Evolutionary conservation across 768 basidiomycete genomes (phyloP), one percentile per base, ranked within the genome.

Genomic region (Tephrocybe sp.): DNA sequence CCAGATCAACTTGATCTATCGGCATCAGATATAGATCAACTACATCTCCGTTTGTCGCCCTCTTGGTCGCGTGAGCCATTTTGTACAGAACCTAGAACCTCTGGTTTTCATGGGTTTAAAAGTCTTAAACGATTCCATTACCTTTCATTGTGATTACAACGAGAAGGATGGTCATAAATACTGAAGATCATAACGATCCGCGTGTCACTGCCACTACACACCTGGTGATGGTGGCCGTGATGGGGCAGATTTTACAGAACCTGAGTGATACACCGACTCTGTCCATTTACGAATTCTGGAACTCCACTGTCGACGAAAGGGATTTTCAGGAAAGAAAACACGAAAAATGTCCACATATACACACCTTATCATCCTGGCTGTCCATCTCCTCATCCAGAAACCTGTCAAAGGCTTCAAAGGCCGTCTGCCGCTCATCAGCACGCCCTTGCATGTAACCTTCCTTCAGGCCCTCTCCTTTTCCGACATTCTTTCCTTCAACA

Each of bases 371-470:
- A 26, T 61, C 57, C 18, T 55, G 52, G 24, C 61, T 60, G 54
- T 68, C 69, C 54, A 70, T 64, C 53, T 83, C 78, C 57, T 74
- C 66, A 20, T 68, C 68, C 47, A 84, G 64, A 64, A 83, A 80
- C 33, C 70, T 70, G 62, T 86, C 81, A 66, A 86, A 83, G 8
- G 80, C 80, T 44, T 78, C 75, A 23, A 83, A 53, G 0, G 82
- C 84, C 55, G 73, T 75, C 39, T 68, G 65, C 25, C 81, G 75
- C 63, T 83, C 83, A 57, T 80, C 78, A 48, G 64, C 70, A 54
- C 72, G 66, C 0, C 80, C 79, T 28, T 68, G 64, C 39, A 68
- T 69, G 41, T 66, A 57, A 0, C 81, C 82, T 50, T 78, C 69
- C 21, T n/a, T 8, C 28, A 55, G 15, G 5, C 53, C 53, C 38